phyloP scores from a whole-genome alignment of 2,329 filamentous ascomycete species.

The Paraphoma chrysanthemicola region DNA sequence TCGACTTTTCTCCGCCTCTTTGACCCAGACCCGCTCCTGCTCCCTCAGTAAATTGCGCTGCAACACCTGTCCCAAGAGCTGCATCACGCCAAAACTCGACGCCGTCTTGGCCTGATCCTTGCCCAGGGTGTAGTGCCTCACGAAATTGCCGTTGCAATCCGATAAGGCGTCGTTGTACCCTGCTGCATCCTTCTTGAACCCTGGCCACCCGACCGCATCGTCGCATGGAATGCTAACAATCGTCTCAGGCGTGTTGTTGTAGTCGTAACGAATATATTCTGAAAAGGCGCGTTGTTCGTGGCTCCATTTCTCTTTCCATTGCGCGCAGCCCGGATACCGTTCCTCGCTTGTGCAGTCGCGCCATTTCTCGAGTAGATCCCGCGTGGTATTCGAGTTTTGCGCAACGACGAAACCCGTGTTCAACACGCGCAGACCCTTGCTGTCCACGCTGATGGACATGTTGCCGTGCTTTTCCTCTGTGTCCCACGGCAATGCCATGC shows the following conservation, averaged over 20 bases:
- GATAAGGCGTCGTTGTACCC: constrained; percentile 13
- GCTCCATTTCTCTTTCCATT: constrained; percentile 37
- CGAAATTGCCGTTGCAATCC: constrained; percentile 37
- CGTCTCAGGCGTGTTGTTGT: constrained; percentile 29
- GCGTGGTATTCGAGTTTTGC: constrained; percentile 35
- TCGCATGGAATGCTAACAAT: constrained; percentile 42
- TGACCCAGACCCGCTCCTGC: neutral
- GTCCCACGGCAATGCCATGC: constrained; percentile 52
- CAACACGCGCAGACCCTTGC: constrained; percentile 41
- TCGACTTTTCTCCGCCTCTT: neutral
- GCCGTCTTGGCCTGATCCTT: constrained; percentile 18
- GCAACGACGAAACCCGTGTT: constrained; percentile 52
- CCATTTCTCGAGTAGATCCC: constrained; percentile 41
- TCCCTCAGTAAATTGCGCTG: neutral
- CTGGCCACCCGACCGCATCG: constrained; percentile 44
- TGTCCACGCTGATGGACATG: constrained; percentile 42
- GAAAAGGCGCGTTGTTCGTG: constrained; percentile 44
- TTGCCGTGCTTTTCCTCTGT: constrained; percentile 12
- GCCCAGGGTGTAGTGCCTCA: constrained; percentile 37
- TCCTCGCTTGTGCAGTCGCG: constrained; percentile 34
- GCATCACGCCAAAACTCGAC: constrained; percentile 25
- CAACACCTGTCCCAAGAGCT: neutral
- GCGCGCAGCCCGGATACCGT: constrained; percentile 33
- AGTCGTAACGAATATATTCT: constrained; percentile 45
- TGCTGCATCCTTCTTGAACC: constrained; percentile 21